Evolutionary conservation across 2,329 filamentous ascomycete genomes (phyloP).

Genomic region (Anisogramma anomala): DNA sequence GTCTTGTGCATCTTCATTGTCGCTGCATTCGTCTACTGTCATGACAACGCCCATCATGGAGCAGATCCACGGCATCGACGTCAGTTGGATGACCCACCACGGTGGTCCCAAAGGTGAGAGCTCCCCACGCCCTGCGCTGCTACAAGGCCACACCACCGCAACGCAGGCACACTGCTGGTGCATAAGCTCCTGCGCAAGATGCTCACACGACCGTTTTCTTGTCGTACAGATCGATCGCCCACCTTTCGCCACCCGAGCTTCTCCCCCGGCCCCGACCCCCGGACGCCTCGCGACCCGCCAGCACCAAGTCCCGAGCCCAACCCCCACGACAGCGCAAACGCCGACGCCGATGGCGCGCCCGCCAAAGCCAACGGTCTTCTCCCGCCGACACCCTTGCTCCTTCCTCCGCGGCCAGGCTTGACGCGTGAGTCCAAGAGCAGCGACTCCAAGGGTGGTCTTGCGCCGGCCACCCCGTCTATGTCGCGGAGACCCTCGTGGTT

Average conservation of each 20-base stretch:
- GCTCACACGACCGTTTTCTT: conserved; percentile 9
- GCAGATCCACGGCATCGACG: conserved; percentile 70
- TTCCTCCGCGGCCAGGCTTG: conserved; percentile 23
- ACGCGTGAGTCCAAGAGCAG: conserved; percentile 24
- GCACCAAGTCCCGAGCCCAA: conserved; percentile 9
- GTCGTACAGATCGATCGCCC: conserved; percentile 9
- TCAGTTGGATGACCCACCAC: conserved; percentile 72
- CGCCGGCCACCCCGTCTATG: conserved; percentile 23
- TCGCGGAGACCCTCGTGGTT: conserved; percentile 76
- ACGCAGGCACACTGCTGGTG: neutral
- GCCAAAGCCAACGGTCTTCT: conserved; percentile 9
- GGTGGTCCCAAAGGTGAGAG: conserved; percentile 67
- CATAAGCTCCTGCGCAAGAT: neutral
- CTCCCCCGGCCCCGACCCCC: conserved; percentile 13
- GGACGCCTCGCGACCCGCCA: conserved; percentile 15
- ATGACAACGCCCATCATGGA: conserved; percentile 48
- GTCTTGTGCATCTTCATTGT: neutral
- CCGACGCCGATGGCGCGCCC: conserved; percentile 1
- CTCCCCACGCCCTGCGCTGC: neutral
- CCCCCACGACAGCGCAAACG: conserved; percentile 13
- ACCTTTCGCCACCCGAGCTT: conserved; percentile 15
- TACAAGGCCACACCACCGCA: neutral
- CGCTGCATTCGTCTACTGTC: neutral
- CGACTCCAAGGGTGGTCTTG: conserved; percentile 15
- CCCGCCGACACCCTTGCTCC: conserved; percentile 21